Evolutionary conservation across 768 basidiomycete genomes (phyloP).

Genomic region (Leucocoprinus birnbaumii): DNA sequence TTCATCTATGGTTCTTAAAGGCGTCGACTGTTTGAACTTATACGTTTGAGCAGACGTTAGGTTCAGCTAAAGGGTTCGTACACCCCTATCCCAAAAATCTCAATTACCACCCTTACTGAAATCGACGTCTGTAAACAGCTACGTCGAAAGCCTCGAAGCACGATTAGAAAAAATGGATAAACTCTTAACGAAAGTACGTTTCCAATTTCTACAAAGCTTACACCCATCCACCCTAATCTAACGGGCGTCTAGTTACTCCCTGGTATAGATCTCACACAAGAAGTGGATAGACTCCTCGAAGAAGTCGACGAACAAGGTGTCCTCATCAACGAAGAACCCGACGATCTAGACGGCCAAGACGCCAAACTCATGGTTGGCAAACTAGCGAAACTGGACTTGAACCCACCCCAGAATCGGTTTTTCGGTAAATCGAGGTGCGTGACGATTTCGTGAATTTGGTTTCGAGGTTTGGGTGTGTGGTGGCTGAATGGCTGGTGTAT

Average conservation of each 20-base stretch:
- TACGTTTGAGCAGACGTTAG: constrained; percentile 39
- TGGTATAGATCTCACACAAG: constrained; percentile 58
- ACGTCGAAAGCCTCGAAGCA: constrained; percentile 60
- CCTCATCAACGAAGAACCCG: constrained; percentile 30
- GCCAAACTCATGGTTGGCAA: constrained; percentile 24
- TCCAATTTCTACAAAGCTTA: not conserved
- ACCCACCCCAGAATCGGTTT: constrained; percentile 38
- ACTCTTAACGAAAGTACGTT: constrained; percentile 48
- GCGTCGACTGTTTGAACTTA: not conserved
- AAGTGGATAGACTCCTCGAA: constrained; percentile 44
- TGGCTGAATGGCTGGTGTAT: not conserved
- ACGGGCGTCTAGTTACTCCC: constrained; percentile 34
- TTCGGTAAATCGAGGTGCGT: constrained; percentile 50
- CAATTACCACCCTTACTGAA: not conserved
- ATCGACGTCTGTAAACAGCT: constrained; percentile 31
- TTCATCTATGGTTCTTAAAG: constrained; percentile 1
- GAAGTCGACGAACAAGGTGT: constrained; percentile 33
- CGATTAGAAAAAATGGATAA: constrained; percentile 65
- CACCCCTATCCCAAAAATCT: not conserved
- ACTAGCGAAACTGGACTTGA: constrained; percentile 33
- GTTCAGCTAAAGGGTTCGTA: constrained; percentile 59
- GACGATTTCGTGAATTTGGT: not conserved
- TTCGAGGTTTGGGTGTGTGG: not conserved
- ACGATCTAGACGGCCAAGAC: constrained; percentile 21
- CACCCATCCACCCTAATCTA: not conserved